These are phyloP conservation scores for Aureobasidium zeae DNA, from an alignment of 2,329 filamentous ascomycete species.

Conservation along the genomic window DNA sequence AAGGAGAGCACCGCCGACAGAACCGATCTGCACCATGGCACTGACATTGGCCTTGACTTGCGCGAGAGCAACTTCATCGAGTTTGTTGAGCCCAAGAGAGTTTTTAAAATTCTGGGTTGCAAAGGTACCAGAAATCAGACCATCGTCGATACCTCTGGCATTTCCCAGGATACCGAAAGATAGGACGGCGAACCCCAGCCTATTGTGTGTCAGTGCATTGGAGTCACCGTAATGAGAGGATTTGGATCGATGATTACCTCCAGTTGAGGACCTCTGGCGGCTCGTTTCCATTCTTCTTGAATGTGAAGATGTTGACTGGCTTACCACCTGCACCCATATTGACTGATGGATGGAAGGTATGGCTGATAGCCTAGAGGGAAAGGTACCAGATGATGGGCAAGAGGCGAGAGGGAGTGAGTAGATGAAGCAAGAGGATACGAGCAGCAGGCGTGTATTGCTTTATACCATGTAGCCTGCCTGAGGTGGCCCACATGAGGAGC, in stretches of 20 bases:
- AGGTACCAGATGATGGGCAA: background rate
- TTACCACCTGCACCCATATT: slow-evolving; percentile 19
- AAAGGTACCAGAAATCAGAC: slow-evolving; percentile 50
- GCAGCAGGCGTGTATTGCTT: slow-evolving; percentile 11
- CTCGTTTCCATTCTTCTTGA: slow-evolving; percentile 49
- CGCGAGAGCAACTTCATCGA: slow-evolving; percentile 46
- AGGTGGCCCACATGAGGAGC: too few relatives aligned
- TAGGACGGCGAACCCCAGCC: slow-evolving; percentile 64
- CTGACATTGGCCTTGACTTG: slow-evolving; percentile 63
- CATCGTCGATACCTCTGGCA: slow-evolving; percentile 66
- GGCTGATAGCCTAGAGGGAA: too few relatives aligned
- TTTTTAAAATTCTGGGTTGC: slow-evolving; percentile 53
- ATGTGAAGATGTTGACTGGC: slow-evolving; percentile 25
- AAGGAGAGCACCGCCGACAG: slow-evolving; percentile 58
- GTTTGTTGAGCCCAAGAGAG: slow-evolving; percentile 47
- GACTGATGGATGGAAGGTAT: background rate
- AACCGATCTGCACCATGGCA: slow-evolving; percentile 71
- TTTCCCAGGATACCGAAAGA: slow-evolving; percentile 52
- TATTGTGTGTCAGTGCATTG: too few relatives aligned
- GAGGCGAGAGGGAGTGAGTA: slow-evolving; percentile 1
- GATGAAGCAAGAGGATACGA: background rate
- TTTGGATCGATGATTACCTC: too few relatives aligned
- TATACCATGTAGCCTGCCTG: slow-evolving; percentile 5
- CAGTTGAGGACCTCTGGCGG: slow-evolving; percentile 64
- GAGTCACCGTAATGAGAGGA: too few relatives aligned